phyloP scores from a whole-genome alignment of 139 green algal genomes.

The Chlamydomonas applanata region DNA sequence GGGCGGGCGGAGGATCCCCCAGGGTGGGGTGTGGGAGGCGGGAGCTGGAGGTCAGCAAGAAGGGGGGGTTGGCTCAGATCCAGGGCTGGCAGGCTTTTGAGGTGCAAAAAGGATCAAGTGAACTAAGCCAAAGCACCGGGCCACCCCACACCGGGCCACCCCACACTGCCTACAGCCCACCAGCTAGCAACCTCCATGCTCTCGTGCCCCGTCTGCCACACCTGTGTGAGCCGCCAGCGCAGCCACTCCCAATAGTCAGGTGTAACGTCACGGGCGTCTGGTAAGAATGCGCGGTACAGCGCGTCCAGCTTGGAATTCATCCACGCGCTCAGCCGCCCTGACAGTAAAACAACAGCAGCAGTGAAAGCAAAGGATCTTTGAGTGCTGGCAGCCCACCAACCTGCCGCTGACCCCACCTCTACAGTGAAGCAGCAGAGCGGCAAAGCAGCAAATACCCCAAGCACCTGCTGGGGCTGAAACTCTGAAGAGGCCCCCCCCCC shows the following conservation, averaged over 20 bases:
- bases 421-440: neutral
- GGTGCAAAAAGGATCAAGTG: too few species aligned
- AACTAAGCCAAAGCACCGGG: too few species aligned
- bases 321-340: conserved; percentile 41
- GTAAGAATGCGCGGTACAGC: conserved; percentile 50
- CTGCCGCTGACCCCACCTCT: neutral
- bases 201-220: neutral
- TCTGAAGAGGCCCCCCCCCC: too few species aligned
- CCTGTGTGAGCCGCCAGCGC: conserved; percentile 65
- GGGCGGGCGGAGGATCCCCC: neutral
- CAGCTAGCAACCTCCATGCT: too few species aligned
- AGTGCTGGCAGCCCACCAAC: neutral
- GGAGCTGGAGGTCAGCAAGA: too few species aligned
- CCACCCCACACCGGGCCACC: too few species aligned
- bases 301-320: conserved; percentile 6
- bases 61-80: too few species aligned
- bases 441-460: neutral
- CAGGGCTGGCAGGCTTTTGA: too few species aligned
- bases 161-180: too few species aligned
- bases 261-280: conserved; percentile 62
- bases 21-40: too few species aligned
- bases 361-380: neutral
- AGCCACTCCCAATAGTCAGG: conserved; percentile 91
- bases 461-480: neutral
- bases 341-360: neutral